These are phyloP conservation scores for Rhizophagus sp. DNA, from an alignment of 192 early-diverging fungal genomes.

Conservation along the genomic window DNA sequence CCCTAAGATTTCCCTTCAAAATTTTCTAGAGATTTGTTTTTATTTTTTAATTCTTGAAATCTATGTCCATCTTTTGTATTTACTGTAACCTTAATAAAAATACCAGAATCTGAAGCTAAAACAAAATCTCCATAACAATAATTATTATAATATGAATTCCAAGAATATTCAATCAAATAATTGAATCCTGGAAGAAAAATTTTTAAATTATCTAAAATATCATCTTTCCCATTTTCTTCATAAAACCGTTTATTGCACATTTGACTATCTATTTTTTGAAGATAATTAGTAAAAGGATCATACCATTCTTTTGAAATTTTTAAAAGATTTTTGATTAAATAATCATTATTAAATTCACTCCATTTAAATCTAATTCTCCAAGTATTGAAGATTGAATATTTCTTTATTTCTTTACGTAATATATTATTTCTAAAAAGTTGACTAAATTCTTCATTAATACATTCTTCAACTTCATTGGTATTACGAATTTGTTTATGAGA, in stretches of 20 bases:
- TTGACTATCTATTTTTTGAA: not conserved
- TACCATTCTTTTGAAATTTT: not conserved
- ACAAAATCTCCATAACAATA: not conserved
- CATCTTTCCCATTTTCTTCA: too few relatives aligned
- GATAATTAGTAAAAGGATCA: not conserved
- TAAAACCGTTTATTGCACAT: too few relatives aligned
- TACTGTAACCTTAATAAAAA: not conserved
- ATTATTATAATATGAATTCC: not conserved
- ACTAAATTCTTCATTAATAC: not conserved
- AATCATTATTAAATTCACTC: not conserved
- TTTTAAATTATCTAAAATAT: not conserved
- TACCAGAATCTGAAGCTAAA: constrained; percentile 2
- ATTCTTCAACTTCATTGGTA: not conserved
- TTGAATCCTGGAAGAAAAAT: not conserved
- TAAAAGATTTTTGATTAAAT: not conserved
- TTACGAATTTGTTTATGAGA: not conserved
- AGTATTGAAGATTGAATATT: not conserved
- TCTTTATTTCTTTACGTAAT: not conserved
- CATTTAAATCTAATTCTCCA: not conserved
- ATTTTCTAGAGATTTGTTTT: not conserved
- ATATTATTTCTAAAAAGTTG: not conserved
- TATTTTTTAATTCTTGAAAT: not conserved
- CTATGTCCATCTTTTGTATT: not conserved
- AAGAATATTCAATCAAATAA: not conserved
- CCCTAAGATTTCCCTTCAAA: not conserved